Conservation (phyloP, 495 filamentous ascomycete species). For the Neurospora sp. region DNA sequence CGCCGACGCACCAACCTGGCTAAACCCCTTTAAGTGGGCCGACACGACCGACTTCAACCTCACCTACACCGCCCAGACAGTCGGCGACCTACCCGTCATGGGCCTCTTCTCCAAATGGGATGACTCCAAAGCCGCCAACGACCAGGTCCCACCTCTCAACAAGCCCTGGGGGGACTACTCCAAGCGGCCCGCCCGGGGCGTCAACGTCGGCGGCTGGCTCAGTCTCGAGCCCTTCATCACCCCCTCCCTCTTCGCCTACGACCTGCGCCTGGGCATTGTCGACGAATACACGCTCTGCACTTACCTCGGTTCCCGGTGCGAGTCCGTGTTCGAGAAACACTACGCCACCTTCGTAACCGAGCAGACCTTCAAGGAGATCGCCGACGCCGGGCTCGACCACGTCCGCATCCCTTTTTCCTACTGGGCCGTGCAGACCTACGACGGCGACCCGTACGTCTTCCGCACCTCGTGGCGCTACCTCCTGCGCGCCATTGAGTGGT, state of each 20-base stretch:
- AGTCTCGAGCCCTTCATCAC: slow-evolving; percentile 91
- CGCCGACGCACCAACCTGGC: slow-evolving; percentile 55
- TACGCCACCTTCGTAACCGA: slow-evolving; percentile 83
- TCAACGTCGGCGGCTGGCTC: slow-evolving; percentile 94
- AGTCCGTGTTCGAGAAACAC: slow-evolving; percentile 68
- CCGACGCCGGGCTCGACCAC: slow-evolving; percentile 85
- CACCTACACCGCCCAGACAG: slow-evolving; percentile 77
- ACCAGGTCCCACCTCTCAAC: slow-evolving; percentile 67
- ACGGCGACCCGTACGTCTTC: slow-evolving; percentile 78
- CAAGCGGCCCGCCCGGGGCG: slow-evolving; percentile 68
- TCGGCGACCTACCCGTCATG: slow-evolving; percentile 83
- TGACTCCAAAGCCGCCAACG: slow-evolving; percentile 68
- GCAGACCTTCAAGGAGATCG: slow-evolving; percentile 73
- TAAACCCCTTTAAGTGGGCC: slow-evolving; percentile 91
- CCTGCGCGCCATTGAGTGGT: slow-evolving; percentile 83
- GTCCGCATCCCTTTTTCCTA: slow-evolving; percentile 92
- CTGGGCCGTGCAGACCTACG: slow-evolving; percentile 84
- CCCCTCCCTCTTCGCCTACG: slow-evolving; percentile 80
- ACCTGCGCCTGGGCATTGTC: slow-evolving; percentile 51
- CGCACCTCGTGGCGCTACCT: slow-evolving; percentile 91
- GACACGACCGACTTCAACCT: slow-evolving; percentile 89
- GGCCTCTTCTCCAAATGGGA: slow-evolving; percentile 82
- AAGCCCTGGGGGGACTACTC: slow-evolving; percentile 68
- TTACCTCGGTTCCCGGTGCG: slow-evolving; percentile 54
- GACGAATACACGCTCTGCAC: slow-evolving; percentile 79